Evolutionary conservation across 768 basidiomycete species (phyloP), one percentile per base, ranked within the genome.

Genomic region (Russula ochroleuca): DNA sequence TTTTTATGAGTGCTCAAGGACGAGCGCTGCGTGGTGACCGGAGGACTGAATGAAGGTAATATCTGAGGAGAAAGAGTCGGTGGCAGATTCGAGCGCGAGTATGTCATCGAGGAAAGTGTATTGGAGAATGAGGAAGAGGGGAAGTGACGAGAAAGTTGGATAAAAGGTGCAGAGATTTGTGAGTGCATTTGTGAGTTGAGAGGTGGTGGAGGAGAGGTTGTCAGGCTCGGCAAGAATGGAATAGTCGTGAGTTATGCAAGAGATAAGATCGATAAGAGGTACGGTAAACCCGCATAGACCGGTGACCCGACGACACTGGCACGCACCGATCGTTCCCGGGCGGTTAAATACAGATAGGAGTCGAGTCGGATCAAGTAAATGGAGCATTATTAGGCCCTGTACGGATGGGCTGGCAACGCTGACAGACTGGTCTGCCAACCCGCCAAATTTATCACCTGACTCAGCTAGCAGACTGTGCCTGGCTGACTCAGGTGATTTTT

Each of bases 1-100:
- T 74, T 94, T 94, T 73, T 95, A 93, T 71, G 94, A 90, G 69
- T 96, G 91, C n/a, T 98, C 95, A 63, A 94, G 83, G n/a, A 98
- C 92, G 55, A 90, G 79, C 35, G 85, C 80, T 0, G 92, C 92
- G 67, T 87, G 87, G 63, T 82, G 79, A 41, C 95, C 81, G 57
- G 90, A 86, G 54, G 80, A 77, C 57, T 93, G 83, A n/a, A 94
- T 83, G 23, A 79, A 73, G 52, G 89, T 86, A n/a, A 87, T 90
- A n/a, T 84, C 81, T 25, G 82, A 80, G 55, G 85, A 80, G 80
- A 95, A 97, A 28, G 80, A 78, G 10, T 80, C 79, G 48, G 92
- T 85, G 62, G 84, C 81, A 43, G 83, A 78, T 70, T 96, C 92
- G 48, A 98, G 79, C 5, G 83, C 80, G 0, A 94, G 94, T 14